Evolutionary conservation across 2,329 filamentous ascomycete species (phyloP), one percentile per base, ranked within the genome.

Genomic region (Paecilomyces sp.): DNA sequence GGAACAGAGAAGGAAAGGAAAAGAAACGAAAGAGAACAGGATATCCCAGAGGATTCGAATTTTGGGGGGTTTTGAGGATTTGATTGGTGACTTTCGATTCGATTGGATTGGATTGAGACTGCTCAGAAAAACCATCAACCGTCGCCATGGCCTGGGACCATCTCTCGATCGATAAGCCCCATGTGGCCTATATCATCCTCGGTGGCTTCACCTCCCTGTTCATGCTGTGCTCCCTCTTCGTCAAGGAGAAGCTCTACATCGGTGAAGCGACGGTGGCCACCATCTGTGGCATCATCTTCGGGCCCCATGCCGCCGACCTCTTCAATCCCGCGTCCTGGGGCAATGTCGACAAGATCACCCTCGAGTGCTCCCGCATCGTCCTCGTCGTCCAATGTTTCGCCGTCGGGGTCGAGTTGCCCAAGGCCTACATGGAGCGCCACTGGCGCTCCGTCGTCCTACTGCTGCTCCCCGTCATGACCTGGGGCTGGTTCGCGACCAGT

Each of bases 161-260:
- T 60, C 67, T 82, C 61, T 76, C 77, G 57, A 88, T 97, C 79
- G 97, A 95, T 78, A 90, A 88, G 81, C 91, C 94, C 70, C 94
- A 99, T 82, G 77, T 97, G 90, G 94, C 96, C 65, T 99, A 99
- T 78, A 91, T 97, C 78, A 97, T 99, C 77, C 82, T 99, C 59
- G 94, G 94, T 70, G 94, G 93, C 74, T 99, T 99, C 80, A 99
- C 94, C 67, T 92, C 89, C 62, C 81, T 99, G 68, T 99, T 99
- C 80, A 99, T 99, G 94, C 82, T 99, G 61, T 96, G 92, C 76
- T 99, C 94, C 61, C 91, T 95, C 58, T 87, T 97, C 71, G 96
- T 99, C 79, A 99, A 99, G 81, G 94, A 99, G 82, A 90, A 90
- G 74, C 84, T 97, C 71, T 99, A 99, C 80, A 99, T 99, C 74